Base-by-base conservation (phyloP, 2,329 filamentous ascomycete species). In the Alternaria brassicae region DNA sequence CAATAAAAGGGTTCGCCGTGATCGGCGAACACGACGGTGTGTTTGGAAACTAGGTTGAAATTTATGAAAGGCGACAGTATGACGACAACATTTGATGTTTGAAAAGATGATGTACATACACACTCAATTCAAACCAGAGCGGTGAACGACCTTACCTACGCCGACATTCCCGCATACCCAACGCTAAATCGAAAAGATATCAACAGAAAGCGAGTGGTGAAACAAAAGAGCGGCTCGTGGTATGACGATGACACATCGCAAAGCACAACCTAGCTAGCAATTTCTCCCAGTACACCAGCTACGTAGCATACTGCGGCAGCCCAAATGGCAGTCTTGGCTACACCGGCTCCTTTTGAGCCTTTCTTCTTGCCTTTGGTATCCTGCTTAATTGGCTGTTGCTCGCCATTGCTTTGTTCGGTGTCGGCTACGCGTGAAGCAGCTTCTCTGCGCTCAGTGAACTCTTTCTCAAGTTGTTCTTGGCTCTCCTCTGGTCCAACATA, bases 301-400 rank as follows among this genome's bases (percentile, higher is more conserved):
- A 76, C 60, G 60, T 77, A 77, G 47, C 74, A 76, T 41, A 58
- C 58, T 6, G 69, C 70, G 5, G 61, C 63, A 2, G 68, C 74
- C 63, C 66, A 65, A 45, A 76, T 74, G 3, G 63, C 75, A 19
- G 72, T 71, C 65, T 70, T 75, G 4, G 70, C 45, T n/a, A 77
- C 69, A 28, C 68, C 53, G 0, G 69, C 58, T 13, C 56, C 58
- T 4, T 72, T 53, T 21, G 55, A 54, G 32, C 55, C 58, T 47
- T 53, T 65, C 51, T 57, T 50, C 41, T 50, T 62, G 32, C 32
- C 50, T 44, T 48, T 60, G 12, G 19, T 15, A 25, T 60, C 40
- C 39, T 56, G 41, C 42, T 41, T 10, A 19, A n/a, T 47, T 42
- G 47, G 36, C n/a, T 47, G 50, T 10, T 53, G 47, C 4, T 41